Base-by-base conservation (phyloP, 768 basidiomycete species). In the Omphalotus guepiniiformis region DNA sequence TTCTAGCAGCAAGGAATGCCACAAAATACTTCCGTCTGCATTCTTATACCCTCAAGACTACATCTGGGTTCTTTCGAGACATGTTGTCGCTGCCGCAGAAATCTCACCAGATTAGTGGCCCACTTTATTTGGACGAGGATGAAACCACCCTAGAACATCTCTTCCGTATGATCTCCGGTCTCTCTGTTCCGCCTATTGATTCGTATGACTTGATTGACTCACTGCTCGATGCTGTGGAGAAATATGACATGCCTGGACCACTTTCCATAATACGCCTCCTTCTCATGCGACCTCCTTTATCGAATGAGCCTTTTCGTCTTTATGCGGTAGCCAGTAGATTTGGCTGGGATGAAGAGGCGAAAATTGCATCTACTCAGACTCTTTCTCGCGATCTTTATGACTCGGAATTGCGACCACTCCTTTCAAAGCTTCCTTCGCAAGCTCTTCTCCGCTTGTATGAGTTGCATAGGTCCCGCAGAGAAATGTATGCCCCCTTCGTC, bases 201-300 rank as follows among this genome's bases (percentile, higher is more conserved):
- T 72, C 75, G 1, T 79, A 75, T 57, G 80, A 82, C 53, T 50
- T 62, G 26, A 63, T 85, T 43, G 82, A 85, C 46, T 61, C 70
- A 3, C 55, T 85, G n/a, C 63, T 85, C 11, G 79, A 73, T 45
- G 79, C 80, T 0, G 76, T 82, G 0, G 82, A 85, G 56, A 83
- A 83, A 56, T 85, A 85, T 58, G 83, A 84, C 28, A 85, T 83
- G 78, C 74, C 77, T 0, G 83, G 83, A 0, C 80, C 82, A 1
- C 66, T 70, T 49, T 81, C 79, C 5, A 74, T 83, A 53, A 62
- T 83, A 41, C 79, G 80, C 30, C 73, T 79, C 27, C 70, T 79
- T n/a, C 66, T 79, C 44, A 70, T 75, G 59, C 76, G 76, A 0
- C 76, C 74, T 1, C 63, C 73, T 0, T 67, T 84, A 34, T 63